phyloP scores from a whole-genome alignment of 306 rosid genomes.

The Ceratonia siliqua region DNA sequence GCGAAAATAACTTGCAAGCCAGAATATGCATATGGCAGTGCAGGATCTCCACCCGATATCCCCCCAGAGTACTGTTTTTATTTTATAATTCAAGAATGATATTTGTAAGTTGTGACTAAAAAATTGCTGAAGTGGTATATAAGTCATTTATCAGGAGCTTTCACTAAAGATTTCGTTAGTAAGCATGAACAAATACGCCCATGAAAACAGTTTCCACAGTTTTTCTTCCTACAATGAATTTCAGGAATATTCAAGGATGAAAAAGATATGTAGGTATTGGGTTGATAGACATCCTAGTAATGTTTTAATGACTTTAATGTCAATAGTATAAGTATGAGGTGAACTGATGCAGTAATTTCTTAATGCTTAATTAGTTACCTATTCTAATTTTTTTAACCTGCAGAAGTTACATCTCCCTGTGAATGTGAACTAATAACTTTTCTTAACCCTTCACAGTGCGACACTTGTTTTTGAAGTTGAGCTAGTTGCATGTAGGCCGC shows the following conservation, averaged over 20 bases:
- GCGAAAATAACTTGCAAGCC: constrained; percentile 92
- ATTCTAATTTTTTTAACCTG: background rate
- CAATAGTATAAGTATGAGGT: background rate
- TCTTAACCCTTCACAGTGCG: constrained; percentile 57
- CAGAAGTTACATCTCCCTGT: constrained; percentile 1
- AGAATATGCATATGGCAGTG: constrained; percentile 89
- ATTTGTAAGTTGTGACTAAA: background rate
- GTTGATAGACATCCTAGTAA: constrained; percentile 5
- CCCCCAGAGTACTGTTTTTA: constrained; percentile 71
- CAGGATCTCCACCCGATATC: constrained; percentile 96
- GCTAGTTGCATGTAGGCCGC: constrained; percentile 83
- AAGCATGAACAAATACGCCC: background rate
- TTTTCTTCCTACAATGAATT: background rate
- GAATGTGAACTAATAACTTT: background rate
- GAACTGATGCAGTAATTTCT: background rate
- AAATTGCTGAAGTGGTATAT: background rate
- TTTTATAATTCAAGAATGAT: constrained; percentile 3
- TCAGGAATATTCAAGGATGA: background rate
- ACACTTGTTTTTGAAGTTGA: constrained; percentile 92
- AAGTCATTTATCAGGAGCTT: background rate
- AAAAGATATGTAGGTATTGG: background rate
- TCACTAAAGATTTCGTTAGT: background rate
- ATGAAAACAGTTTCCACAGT: background rate
- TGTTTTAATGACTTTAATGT: background rate
- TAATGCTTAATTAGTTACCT: background rate